phyloP scores from a whole-genome alignment of 345 rosid species.

The Bruguiera gymnorhiza region DNA sequence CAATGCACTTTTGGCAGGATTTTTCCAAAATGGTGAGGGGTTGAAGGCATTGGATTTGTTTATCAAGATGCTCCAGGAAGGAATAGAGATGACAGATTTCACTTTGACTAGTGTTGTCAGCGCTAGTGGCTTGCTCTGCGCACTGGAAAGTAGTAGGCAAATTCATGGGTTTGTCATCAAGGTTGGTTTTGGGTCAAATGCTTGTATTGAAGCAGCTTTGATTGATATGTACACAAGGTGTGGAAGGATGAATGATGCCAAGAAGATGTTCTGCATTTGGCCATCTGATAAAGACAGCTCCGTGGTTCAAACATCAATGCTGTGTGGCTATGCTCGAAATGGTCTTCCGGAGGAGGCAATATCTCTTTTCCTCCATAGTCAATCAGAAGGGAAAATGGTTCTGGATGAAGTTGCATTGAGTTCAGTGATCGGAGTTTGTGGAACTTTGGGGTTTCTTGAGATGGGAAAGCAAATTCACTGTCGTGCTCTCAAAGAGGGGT shows the following conservation, averaged over 20 bases:
- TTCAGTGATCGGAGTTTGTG: constrained; percentile 59
- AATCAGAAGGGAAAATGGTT: constrained; percentile 39
- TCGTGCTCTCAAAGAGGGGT: constrained; percentile 54
- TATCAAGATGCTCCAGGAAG: constrained; percentile 46
- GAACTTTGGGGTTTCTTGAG: constrained; percentile 62
- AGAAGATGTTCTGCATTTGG: constrained; percentile 54
- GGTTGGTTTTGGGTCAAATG: constrained; percentile 57
- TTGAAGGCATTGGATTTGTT: constrained; percentile 47
- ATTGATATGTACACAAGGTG: constrained; percentile 80
- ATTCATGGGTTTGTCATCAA: constrained; percentile 66
- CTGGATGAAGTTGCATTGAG: constrained; percentile 60
- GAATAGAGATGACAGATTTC: constrained; percentile 59
- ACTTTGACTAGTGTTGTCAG: constrained; percentile 54
- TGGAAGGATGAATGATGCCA: constrained; percentile 74
- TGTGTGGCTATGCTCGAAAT: constrained; percentile 69
- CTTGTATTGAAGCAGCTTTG: constrained; percentile 59
- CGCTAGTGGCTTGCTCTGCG: constrained; percentile 60
- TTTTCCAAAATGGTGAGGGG: constrained; percentile 55
- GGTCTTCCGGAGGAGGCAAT: constrained; percentile 72
- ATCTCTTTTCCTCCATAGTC: constrained; percentile 38
- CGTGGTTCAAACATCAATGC: constrained; percentile 58
- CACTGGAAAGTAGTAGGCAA: constrained; percentile 51
- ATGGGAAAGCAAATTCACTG: constrained; percentile 74
- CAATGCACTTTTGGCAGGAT: constrained; percentile 66
- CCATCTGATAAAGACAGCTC: constrained; percentile 43